Evolutionary conservation across 768 basidiomycete genomes (phyloP), one percentile per base, ranked within the genome.

Genomic region (Boletus vermiculosoides): DNA sequence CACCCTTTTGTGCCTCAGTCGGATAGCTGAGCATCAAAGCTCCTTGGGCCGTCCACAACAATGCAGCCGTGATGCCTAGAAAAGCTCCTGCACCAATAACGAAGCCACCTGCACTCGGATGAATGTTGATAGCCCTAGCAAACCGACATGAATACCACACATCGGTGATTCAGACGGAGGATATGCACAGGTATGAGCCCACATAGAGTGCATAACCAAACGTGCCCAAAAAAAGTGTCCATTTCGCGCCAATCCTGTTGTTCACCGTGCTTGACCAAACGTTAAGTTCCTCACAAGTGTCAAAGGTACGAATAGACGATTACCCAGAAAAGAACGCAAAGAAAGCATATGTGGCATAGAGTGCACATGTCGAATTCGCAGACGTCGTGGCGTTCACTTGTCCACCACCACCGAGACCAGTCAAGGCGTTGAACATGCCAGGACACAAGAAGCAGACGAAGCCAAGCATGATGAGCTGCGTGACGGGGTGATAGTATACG

Each of bases 31-130:
- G 70, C 83, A 91, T 91, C 45, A 92, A 72, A 16, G 85, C 82
- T 12, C 88, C 90, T 63, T 90, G 89, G 1, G 88, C 87, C 0
- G 88, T 85, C 90, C 89, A 91, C 7, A 91, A 74, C 42, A 92
- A 71, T 7, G 78, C 80, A 4, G 80, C 89, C 57, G 84, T 87
- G 47, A 90, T 64, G 8, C 90, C 90, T 11, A 90, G 83, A 55
- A 88, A 70, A 42, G 85, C 85, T 9, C 89, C 89, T 7, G 87
- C 80, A 15, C 78, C 81, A 59, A 91, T 82, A 48, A 87, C 82
- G 68, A 90, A 91, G 25, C 69, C 76, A 23, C 79, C 76, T 6
- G 83, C 82, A 40, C 78, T 67, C 18, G 78, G 78, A 63, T 89
- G 87, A 25, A 90, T 86, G 63, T 90, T 90, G 60, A 87, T 74